A percentile compares a stretch with the other conserved stretches of the same genome.
Evolutionary conservation across 2,329 filamentous ascomycete genomes (phyloP).

Genomic region (Alternaria infectoria): DNA sequence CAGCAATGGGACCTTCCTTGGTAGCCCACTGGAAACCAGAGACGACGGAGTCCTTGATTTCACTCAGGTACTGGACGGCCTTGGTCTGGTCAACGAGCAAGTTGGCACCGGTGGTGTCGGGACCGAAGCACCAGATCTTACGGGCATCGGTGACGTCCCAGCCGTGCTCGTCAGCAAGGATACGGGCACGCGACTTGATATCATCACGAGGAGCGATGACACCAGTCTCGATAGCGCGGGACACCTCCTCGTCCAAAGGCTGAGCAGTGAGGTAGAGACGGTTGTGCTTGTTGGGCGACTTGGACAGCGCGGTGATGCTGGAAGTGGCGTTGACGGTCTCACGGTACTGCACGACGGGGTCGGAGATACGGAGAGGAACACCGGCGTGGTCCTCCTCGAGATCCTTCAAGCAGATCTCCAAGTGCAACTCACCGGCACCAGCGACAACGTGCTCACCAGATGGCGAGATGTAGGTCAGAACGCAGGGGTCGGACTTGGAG

Average conservation of each 20-base stretch:
- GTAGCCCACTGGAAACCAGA: conserved; percentile 99
- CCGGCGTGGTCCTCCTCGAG: conserved; percentile 99
- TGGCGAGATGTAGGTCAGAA: conserved; percentile 85
- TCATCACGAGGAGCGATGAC: conserved; percentile 96
- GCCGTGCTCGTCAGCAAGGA: conserved; percentile 94
- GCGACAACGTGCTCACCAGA: conserved; percentile 99
- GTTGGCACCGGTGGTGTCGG: conserved; percentile 97
- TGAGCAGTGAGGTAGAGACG: conserved; percentile 95
- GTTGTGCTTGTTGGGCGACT: conserved; percentile 99
- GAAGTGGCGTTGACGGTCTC: conserved; percentile 88
- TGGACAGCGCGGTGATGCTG: conserved; percentile 95
- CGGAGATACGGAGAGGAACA: conserved; percentile 96
- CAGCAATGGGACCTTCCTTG: conserved; percentile 94
- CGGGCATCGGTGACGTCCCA: conserved; percentile 99
- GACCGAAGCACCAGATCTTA: conserved; percentile 99
- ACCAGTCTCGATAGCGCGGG: conserved; percentile 86
- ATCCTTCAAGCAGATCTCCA: conserved; percentile 99
- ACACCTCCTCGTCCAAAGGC: conserved; percentile 90
- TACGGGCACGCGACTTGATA: conserved; percentile 97
- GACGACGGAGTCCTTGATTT: conserved; percentile 99
- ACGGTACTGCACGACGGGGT: conserved; percentile 98
- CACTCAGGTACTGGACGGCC: conserved; percentile 99
- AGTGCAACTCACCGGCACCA: conserved; percentile 98
- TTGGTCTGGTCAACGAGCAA: conserved; percentile 99
- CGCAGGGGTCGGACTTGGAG: conserved; percentile 99